Percentiles rank a stretch among this genome's conserved stretches.
phyloP scores from a whole-genome alignment of 2,329 filamentous ascomycete genomes.

The Clarireedia monteithiana region DNA sequence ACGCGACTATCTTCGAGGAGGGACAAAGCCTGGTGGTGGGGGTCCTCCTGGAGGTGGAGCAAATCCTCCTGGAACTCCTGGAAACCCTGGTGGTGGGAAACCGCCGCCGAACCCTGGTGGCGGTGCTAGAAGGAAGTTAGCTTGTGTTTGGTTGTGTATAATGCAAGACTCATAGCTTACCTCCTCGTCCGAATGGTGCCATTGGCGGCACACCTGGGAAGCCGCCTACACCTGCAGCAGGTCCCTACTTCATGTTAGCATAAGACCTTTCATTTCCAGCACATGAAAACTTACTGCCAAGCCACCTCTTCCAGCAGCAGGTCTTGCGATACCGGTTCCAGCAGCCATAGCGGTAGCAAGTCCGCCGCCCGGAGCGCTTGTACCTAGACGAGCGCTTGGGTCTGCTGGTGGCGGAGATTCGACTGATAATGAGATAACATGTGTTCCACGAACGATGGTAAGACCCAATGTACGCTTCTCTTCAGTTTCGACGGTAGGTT shows the following conservation, averaged over 20 bases:
- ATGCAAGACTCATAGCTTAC: slow-evolving; percentile 33
- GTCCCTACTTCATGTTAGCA: slow-evolving; percentile 45
- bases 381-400: slow-evolving; percentile 80
- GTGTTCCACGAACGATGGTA: slow-evolving; percentile 87
- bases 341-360: slow-evolving; percentile 58
- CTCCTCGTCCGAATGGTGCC: slow-evolving; percentile 44
- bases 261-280: slow-evolving; percentile 16
- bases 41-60: slow-evolving; percentile 50
- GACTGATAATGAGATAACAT: slow-evolving; percentile 90
- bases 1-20: slow-evolving; percentile 27
- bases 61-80: slow-evolving; percentile 25
- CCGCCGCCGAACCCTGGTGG: slow-evolving; percentile 40
- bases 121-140: slow-evolving; percentile 15
- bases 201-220: slow-evolving; percentile 46
- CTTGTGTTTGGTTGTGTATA: background rate
- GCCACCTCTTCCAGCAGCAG: slow-evolving; percentile 86
- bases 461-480: slow-evolving; percentile 97
- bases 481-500: slow-evolving; percentile 75
- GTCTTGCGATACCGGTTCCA: slow-evolving; percentile 83
- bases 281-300: slow-evolving; percentile 55
- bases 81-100: slow-evolving; percentile 39
- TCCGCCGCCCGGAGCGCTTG: slow-evolving; percentile 56
- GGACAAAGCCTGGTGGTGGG: slow-evolving; percentile 41
- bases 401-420: slow-evolving; percentile 94
- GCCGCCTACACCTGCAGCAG: slow-evolving; percentile 82